Percentiles rank a stretch among this genome's conserved stretches.
These are phyloP conservation scores for Ballota nigra DNA, from an alignment of 257 asterid species.

Conservation along the genomic window DNA sequence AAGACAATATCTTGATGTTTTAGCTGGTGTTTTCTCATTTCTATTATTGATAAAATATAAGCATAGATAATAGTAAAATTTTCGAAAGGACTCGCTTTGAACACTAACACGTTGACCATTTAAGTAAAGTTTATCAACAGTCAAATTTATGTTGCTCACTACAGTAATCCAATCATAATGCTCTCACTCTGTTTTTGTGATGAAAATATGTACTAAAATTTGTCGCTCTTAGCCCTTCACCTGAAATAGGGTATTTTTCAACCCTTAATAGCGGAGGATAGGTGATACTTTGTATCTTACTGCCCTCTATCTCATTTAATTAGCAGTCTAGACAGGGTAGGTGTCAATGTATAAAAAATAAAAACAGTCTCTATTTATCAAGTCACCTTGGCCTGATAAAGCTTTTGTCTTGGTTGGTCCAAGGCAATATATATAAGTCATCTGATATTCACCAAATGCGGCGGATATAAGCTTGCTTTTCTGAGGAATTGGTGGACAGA, in stretches of 20 bases:
- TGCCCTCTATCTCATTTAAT: neutral
- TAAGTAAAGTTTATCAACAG: neutral
- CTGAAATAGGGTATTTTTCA: neutral
- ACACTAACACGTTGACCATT: neutral
- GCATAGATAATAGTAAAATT: neutral
- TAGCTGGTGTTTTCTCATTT: neutral
- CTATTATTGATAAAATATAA: neutral
- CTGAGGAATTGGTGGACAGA: neutral
- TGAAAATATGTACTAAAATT: neutral
- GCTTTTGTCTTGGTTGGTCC: neutral
- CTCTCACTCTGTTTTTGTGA: neutral
- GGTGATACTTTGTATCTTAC: neutral
- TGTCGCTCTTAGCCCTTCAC: neutral
- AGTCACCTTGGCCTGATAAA: neutral
- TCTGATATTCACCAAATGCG: neutral
- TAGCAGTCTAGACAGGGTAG: neutral
- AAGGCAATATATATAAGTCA: neutral
- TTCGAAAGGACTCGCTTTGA: neutral
- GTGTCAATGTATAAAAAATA: neutral
- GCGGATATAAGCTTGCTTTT: neutral
- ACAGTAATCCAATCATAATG: neutral
- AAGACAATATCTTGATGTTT: neutral
- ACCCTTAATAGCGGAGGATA: neutral
- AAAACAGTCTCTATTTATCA: neutral
- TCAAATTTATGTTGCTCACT: constrained; percentile 1